Conservation (phyloP, 1,284 basidiomycete species). For the Takashimella koratensis region DNA sequence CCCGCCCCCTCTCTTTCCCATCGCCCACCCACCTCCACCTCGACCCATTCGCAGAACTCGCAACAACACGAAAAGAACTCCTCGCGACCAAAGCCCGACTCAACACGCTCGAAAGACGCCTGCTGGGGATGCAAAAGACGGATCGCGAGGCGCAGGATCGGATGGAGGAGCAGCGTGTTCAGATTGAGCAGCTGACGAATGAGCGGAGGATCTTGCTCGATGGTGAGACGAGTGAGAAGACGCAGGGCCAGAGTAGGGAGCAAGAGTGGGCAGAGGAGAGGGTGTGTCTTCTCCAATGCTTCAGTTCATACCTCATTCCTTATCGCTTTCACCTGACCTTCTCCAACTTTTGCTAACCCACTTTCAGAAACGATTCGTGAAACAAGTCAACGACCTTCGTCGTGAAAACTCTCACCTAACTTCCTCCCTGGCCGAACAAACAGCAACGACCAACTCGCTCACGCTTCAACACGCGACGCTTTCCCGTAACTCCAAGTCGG, state of each 20-base stretch:
- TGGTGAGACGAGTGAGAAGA: constrained; percentile 22
- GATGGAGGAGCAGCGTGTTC: constrained; percentile 25
- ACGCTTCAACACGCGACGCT: constrained; percentile 13
- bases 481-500: constrained; percentile 11
- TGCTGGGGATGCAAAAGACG: constrained; percentile 19
- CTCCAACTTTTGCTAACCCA: no score
- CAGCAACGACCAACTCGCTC: constrained; percentile 7
- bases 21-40: neutral
- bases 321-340: no score
- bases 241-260: constrained; percentile 21
- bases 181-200: constrained; percentile 25
- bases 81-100: constrained; percentile 13
- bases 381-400: constrained; percentile 3
- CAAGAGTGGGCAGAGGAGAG: constrained; percentile 29
- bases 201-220: constrained; percentile 28
- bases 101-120: constrained; percentile 19
- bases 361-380: neutral
- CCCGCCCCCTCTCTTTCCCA: no score
- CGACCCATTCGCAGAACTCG: constrained; percentile 9
- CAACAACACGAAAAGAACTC: constrained; percentile 14
- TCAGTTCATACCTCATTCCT: no score
- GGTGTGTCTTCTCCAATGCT: constrained; percentile 18
- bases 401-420: neutral
- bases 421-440: neutral
- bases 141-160: constrained; percentile 14